These are phyloP conservation scores for Colletotrichum liaoningense DNA, from an alignment of 2,329 filamentous ascomycete species.

Conservation along the genomic window DNA sequence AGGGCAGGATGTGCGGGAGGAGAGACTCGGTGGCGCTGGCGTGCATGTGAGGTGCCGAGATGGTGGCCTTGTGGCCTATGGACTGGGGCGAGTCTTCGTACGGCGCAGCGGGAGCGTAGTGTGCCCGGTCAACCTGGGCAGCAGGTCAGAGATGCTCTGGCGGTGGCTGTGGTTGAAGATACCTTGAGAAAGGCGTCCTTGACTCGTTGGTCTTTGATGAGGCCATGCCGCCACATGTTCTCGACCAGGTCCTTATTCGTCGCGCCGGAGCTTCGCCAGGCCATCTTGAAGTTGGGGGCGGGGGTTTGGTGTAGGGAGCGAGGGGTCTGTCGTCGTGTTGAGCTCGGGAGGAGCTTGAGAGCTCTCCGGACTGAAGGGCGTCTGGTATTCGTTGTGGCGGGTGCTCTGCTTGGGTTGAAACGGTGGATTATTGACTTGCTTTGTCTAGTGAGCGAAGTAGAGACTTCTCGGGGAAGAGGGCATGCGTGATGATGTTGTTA, in stretches of 20 bases:
- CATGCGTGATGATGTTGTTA: background rate
- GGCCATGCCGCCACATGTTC: conserved; percentile 77
- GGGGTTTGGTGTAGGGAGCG: background rate
- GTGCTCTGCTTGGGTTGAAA: background rate
- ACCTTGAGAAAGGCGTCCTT: conserved; percentile 84
- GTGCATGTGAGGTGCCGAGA: conserved; percentile 72
- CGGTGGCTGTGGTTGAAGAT: background rate
- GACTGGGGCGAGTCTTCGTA: conserved; percentile 72
- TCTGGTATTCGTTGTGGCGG: conserved; percentile 24
- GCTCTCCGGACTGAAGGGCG: conserved; percentile 1
- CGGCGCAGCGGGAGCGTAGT: conserved; percentile 79
- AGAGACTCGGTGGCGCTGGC: conserved; percentile 64
- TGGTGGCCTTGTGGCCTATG: conserved; percentile 67
- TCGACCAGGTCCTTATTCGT: conserved; percentile 81
- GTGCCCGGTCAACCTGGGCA: conserved; percentile 82
- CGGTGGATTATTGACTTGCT: background rate
- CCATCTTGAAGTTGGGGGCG: conserved; percentile 68
- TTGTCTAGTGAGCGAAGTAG: background rate
- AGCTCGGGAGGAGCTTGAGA: conserved; percentile 25
- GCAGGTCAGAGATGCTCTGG: background rate
- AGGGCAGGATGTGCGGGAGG: conserved; percentile 55
- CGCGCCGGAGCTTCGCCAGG: conserved; percentile 85
- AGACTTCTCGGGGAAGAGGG: background rate
- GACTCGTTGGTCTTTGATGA: conserved; percentile 80
- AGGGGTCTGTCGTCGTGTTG: background rate